Percentiles rank a stretch among this genome's conserved stretches.
Conservation (phyloP, 2,329 filamentous ascomycete genomes). For the Lachnellula cervina region DNA sequence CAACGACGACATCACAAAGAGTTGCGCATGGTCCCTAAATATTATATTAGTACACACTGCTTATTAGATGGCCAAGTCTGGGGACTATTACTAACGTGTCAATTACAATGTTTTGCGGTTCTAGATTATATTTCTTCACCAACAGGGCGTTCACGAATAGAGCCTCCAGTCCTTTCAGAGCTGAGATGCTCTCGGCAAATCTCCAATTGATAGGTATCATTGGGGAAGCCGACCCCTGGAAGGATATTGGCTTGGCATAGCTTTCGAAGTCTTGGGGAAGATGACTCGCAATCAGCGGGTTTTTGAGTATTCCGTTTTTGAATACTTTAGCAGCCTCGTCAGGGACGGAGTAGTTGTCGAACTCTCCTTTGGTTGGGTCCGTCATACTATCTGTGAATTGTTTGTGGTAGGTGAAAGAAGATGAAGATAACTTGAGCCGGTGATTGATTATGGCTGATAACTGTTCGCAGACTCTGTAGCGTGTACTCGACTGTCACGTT, state of each 20-base stretch:
- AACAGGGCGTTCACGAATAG: constrained; percentile 41
- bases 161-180: constrained; percentile 46
- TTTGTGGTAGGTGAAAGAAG: too few species aligned
- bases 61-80: not conserved
- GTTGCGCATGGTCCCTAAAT: constrained; percentile 31
- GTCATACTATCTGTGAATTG: too few species aligned
- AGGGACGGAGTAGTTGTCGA: constrained; percentile 11
- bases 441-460: too few species aligned
- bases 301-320: constrained; percentile 39
- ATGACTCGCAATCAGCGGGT: constrained; percentile 35
- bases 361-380: too few species aligned
- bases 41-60: constrained; percentile 32
- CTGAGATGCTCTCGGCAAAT: constrained; percentile 48
- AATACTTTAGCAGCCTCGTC: constrained; percentile 28
- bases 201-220: constrained; percentile 52
- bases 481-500: too few species aligned
- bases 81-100: constrained; percentile 36
- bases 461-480: too few species aligned
- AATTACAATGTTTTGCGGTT: constrained; percentile 39
- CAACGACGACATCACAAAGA: constrained; percentile 27
- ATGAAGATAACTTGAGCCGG: too few species aligned
- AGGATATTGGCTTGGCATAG: constrained; percentile 35
- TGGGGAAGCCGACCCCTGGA: constrained; percentile 40
- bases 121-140: constrained; percentile 40
- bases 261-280: constrained; percentile 35